Evolutionary conservation across 2,329 filamentous ascomycete genomes (phyloP).

Genomic region (Aspergillus piperis): DNA sequence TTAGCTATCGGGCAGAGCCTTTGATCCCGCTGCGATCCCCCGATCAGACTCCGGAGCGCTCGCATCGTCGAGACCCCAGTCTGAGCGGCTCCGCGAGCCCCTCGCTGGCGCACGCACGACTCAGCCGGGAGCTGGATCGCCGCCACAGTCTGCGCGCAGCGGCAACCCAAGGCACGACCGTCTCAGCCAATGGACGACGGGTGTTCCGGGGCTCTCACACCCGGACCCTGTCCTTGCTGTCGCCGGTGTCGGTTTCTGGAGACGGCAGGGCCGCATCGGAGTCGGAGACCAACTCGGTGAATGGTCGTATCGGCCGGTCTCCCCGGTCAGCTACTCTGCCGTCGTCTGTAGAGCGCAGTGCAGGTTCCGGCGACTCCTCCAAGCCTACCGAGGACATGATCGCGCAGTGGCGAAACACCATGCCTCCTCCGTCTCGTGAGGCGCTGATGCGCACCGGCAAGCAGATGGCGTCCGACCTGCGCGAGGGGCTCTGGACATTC

Average conservation of each 20-base stretch:
- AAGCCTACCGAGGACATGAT: conserved; percentile 39
- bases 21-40: conserved; percentile 56
- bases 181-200: conserved; percentile 53
- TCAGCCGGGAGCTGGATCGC: conserved; percentile 67
- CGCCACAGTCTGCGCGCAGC: conserved; percentile 66
- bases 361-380: conserved; percentile 23
- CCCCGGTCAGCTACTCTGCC: conserved; percentile 46
- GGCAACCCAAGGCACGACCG: conserved; percentile 34
- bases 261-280: conserved; percentile 21
- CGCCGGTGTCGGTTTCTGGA: conserved; percentile 49
- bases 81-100: conserved; percentile 29
- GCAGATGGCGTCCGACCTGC: conserved; percentile 86
- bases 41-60: conserved; percentile 14
- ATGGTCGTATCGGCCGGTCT: conserved; percentile 36
- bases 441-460: conserved; percentile 61
- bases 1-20: conserved; percentile 60
- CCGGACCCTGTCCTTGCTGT: conserved; percentile 77
- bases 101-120: conserved; percentile 32
- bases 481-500: conserved; percentile 88
- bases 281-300: conserved; percentile 16
- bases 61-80: conserved; percentile 31
- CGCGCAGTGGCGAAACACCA: conserved; percentile 44
- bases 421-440: conserved; percentile 51
- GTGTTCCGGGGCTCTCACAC: conserved; percentile 69
- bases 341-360: conserved; percentile 41